Conservation (phyloP, 352 stramenopile genomes). For the Phytophthora hybrid region DNA sequence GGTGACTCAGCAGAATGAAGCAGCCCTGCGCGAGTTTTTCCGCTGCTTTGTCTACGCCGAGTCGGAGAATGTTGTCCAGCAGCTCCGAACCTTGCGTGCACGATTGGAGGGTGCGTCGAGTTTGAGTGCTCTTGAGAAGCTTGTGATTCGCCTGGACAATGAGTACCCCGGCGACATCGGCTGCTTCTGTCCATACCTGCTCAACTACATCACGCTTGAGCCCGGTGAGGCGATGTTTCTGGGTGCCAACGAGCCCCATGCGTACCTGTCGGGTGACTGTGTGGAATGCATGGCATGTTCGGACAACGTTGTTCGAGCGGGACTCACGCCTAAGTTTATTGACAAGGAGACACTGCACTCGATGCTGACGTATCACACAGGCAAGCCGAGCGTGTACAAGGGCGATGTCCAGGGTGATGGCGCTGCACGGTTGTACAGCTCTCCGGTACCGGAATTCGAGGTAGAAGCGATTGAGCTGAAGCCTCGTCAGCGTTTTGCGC, state of each 20-base stretch:
- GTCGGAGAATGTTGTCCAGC: constrained; percentile 60
- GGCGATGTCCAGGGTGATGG: constrained; percentile 45
- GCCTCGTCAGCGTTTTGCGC: constrained; percentile 42
- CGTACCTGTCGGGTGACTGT: constrained; percentile 96
- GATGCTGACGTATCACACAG: constrained; percentile 97
- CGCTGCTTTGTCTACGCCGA: constrained; percentile 84
- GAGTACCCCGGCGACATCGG: constrained; percentile 98
- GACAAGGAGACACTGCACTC: constrained; percentile 97
- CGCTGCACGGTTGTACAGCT: constrained; percentile 85
- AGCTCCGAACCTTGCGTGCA: constrained; percentile 82
- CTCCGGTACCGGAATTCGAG: constrained; percentile 93
- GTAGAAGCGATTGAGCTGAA: constrained; percentile 73
- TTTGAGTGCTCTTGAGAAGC: constrained; percentile 64
- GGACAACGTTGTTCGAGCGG: constrained; percentile 99
- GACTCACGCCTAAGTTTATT: constrained; percentile 99
- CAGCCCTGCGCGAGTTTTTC: constrained; percentile 76
- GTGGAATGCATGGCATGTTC: constrained; percentile 99
- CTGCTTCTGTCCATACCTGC: constrained; percentile 97
- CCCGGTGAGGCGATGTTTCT: constrained; percentile 98
- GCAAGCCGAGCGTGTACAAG: constrained; percentile 39
- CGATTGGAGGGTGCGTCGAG: constrained; percentile 60
- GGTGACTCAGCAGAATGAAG: constrained; percentile 43
- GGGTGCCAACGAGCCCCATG: constrained; percentile 99
- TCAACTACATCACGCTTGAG: constrained; percentile 98
- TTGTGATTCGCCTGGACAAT: constrained; percentile 92